Conservation (phyloP, 345 rosid species). For the Sonneratia alba region DNA sequence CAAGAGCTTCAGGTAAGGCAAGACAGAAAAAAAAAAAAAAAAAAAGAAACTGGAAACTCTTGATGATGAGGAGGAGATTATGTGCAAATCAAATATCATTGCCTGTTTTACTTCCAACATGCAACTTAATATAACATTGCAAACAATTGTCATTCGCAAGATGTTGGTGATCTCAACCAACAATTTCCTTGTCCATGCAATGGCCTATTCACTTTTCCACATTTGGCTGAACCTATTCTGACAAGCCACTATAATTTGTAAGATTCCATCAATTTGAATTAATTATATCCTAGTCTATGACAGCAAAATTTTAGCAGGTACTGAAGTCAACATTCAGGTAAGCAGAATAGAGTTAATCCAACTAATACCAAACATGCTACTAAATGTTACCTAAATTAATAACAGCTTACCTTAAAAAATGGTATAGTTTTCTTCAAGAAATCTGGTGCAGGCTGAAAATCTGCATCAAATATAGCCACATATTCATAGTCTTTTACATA, state of each 20-base stretch:
- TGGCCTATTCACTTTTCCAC: neutral
- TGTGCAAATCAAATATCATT: neutral
- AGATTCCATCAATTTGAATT: neutral
- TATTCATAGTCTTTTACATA: slow-evolving; percentile 76
- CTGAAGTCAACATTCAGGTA: neutral
- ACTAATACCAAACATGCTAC: neutral
- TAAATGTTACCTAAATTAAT: neutral
- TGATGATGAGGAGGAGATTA: neutral
- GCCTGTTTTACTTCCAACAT: neutral
- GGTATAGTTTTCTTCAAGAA: slow-evolving; percentile 81
- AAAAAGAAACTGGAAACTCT: neutral
- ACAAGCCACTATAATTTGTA: neutral
- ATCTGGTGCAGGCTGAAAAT: slow-evolving; percentile 84
- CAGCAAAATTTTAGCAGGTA: neutral
- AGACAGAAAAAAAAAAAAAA: neutral
- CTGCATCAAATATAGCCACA: slow-evolving; percentile 85
- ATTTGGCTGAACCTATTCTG: too few relatives aligned
- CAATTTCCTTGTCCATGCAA: neutral
- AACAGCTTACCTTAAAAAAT: slow-evolving; percentile 53
- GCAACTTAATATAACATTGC: neutral
- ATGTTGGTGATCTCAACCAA: neutral
- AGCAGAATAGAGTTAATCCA: neutral
- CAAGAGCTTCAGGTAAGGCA: neutral
- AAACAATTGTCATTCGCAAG: neutral
- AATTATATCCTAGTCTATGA: neutral